Evolutionary conservation across 2,329 filamentous ascomycete genomes (phyloP).

Genomic region (Periconia sp.): DNA sequence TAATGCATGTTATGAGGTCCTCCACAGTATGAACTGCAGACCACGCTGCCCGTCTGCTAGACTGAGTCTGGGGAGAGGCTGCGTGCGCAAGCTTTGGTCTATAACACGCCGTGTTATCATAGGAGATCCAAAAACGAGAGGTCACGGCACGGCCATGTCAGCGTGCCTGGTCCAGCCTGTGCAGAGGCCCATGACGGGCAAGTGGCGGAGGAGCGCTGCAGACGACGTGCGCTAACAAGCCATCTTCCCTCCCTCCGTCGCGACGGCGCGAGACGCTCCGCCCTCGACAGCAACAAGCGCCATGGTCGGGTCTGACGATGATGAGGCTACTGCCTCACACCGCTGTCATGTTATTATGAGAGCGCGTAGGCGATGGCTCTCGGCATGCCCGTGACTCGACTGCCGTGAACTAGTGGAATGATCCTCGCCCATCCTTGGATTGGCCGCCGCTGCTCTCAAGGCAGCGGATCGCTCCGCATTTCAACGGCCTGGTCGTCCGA

Average conservation of each 20-base stretch:
- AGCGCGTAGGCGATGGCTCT: conserved; percentile 10
- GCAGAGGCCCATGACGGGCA: conserved; percentile 19
- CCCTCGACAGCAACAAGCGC: conserved; percentile 19
- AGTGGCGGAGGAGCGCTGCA: conserved; percentile 32
- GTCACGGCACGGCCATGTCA: conserved; percentile 23
- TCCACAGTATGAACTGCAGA: conserved; percentile 36
- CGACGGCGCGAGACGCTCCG: conserved; percentile 29
- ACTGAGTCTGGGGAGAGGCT: conserved; percentile 23
- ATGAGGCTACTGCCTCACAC: conserved; percentile 19
- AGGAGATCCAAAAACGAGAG: conserved; percentile 28
- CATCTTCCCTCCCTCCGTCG: conserved; percentile 15
- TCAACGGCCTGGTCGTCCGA: conserved; percentile 22
- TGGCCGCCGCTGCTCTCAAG: conserved; percentile 18
- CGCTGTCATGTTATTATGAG: conserved; percentile 12
- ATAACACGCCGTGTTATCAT: conserved; percentile 34
- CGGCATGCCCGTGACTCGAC: conserved; percentile 6
- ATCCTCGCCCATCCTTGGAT: conserved; percentile 22
- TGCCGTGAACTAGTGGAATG: conserved; percentile 16
- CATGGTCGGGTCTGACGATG: conserved; percentile 19
- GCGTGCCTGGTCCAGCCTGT: conserved; percentile 22
- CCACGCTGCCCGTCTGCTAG: conserved; percentile 22
- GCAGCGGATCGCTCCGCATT: conserved; percentile 38
- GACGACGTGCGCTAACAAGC: conserved; percentile 26
- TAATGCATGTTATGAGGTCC: conserved; percentile 36
- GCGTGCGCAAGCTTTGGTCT: conserved; percentile 26